Base-by-base conservation (phyloP, 805 yeast species). In the Ogataea polymorpha region DNA sequence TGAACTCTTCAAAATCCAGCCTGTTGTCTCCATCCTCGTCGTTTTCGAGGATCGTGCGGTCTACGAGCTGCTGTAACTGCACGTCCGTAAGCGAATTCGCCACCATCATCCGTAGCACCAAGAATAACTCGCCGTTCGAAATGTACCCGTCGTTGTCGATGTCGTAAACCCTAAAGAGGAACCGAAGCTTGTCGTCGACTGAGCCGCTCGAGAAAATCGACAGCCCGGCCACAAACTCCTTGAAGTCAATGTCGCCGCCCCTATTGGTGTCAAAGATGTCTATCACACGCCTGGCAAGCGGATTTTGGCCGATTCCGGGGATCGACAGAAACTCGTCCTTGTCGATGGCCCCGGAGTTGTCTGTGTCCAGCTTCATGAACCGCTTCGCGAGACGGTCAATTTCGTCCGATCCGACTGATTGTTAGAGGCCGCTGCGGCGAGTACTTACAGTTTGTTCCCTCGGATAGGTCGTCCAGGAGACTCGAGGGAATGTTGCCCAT, bases 61-160 rank as follows among this genome's bases (percentile, higher is more conserved):
- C 98, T n/a, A 91, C 97, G 39, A 93, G 78, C 63, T 95, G 98
- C 62, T 93, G 99, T 41, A 93, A 72, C 56, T 93, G 96, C 20
- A 78, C 79, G 44, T 86, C 95, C 47, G 80, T 83, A 42, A 95
- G 66, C 56, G 93, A 89, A 52, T 80, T 82, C 1, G 98, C 99
- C 20, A 95, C 99, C 99, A 93, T 93, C 78, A 87, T 86, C 64
- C 93, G 86, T 67, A 93, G 70, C 29, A 93, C 98, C 29, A 91
- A 72, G 56, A 83, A 93, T 42, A 93, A 64, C 65, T 93, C 99
- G 17, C 99, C 99, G 59, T 91, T 91, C 3, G 97, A 90, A 26
- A 93, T 87, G 59, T 58, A 89, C 0, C 99, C 99, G 60, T 93
- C 99, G 41, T 88, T 74, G 63, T 93, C 99, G 48, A 93, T 88